Base-by-base conservation (phyloP, 1,139 yeast genomes). In the Meyerozyma guilliermondii region DNA sequence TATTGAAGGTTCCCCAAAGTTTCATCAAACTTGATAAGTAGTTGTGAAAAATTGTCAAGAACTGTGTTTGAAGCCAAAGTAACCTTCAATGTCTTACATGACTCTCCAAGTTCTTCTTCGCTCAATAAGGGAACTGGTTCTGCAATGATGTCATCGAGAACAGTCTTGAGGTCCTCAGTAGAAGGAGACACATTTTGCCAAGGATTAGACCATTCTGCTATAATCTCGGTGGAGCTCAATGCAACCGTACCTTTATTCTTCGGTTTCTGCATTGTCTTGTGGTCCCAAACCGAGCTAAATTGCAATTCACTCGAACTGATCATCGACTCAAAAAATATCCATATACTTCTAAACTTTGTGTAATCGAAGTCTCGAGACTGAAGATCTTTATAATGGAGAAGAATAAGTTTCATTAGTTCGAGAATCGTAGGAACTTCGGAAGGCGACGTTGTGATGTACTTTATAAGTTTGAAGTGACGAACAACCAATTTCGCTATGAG, bases 381-480 rank as follows among this genome's bases (percentile, higher is more conserved):
- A 6, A 50, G 39, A 35, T 51, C 53, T 10, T 45, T 45, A 36
- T 51, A 51, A 8, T 41, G 44, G 17, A 31, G 23, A 16, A 51
- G 39, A 14, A 47, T 42, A 11, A 50, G 44, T 23, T 43, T 47
- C 43, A 49, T 46, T 1, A 51, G 40, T 23, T 49, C 51, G 16
- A 42, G 47, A 2, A 47, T 46, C 7, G 48, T 44, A 6, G 51
- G 44, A 2, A 45, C 42, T 17, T 33, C 36, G 5, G 23, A 10
- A 4, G 23, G 14, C 10, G 36, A 16, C 16, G 16, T 52, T 8
- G 52, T 61, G 40, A 70, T 60, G 28, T 62, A 60, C 46, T 66
- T 68, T 22, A 71, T 63, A 26, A 72, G 56, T 38, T 65, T 62
- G 46, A 63, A 68, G 46, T 73, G 76, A 35, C 56, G 59, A 30